Percentiles rank a stretch among this genome's conserved stretches.
These are phyloP conservation scores for Megacollybia marginata DNA, from an alignment of 768 basidiomycete species.

Conservation along the genomic window DNA sequence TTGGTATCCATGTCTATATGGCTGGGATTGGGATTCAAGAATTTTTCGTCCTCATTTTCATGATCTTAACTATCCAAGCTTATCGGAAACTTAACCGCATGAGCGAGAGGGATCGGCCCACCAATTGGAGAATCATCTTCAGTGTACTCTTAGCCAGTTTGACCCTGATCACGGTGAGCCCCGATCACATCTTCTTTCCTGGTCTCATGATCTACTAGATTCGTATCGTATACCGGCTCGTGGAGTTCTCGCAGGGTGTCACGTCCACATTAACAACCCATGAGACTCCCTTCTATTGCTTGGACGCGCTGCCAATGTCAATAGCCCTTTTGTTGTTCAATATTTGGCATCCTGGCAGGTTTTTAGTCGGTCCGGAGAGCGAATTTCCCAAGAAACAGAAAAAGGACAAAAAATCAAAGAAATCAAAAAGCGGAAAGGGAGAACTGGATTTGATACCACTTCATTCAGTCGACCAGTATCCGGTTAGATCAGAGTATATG, in stretches of 20 bases:
- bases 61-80: conserved; percentile 10
- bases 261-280: conserved; percentile 8
- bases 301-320: conserved; percentile 18
- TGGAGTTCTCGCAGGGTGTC: conserved; percentile 14
- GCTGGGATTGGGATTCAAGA: conserved; percentile 18
- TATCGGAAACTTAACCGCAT: conserved; percentile 8
- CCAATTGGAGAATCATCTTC: conserved; percentile 12
- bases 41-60: conserved; percentile 14
- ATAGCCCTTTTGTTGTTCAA: conserved; percentile 10
- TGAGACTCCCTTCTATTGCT: conserved; percentile 13
- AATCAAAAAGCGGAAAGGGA: not conserved
- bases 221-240: conserved; percentile 16
- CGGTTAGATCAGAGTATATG: no score
- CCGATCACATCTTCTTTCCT: not conserved
- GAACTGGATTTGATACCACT: no score
- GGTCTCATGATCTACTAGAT: not conserved
- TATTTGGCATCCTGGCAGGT: conserved; percentile 11
- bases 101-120: not conserved
- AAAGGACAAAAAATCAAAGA: conserved; percentile 3
- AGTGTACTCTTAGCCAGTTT: conserved; percentile 12
- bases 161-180: conserved; percentile 14
- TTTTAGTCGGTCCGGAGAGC: conserved; percentile 14
- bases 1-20: conserved; percentile 17
- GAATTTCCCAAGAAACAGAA: conserved; percentile 13
- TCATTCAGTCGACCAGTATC: no score